Evolutionary conservation across 1,139 yeast species (phyloP).

Genomic region (Pneumocystis carinii): DNA sequence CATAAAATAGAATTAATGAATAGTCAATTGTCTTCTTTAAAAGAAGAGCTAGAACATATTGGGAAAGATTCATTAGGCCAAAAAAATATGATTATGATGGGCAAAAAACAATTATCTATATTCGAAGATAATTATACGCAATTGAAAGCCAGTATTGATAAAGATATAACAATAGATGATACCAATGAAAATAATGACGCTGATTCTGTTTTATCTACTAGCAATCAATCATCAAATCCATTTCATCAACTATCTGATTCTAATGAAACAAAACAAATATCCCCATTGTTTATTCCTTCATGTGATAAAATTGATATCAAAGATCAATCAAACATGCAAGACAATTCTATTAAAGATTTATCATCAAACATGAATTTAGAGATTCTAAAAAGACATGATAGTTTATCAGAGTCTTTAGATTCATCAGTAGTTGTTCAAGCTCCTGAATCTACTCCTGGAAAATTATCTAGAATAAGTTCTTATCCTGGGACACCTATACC

Average conservation of each 20-base stretch:
- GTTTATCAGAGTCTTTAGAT: background rate
- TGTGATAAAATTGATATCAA: background rate
- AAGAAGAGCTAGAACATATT: constrained; percentile 38
- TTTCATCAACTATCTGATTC: background rate
- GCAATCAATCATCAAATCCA: background rate
- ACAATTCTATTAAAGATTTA: background rate
- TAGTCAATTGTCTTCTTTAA: constrained; percentile 48
- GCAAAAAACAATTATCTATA: constrained; percentile 53
- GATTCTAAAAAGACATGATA: background rate
- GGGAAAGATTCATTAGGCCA: constrained; percentile 44
- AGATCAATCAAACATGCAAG: background rate
- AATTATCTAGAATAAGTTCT: background rate
- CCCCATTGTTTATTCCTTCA: background rate
- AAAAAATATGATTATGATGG: constrained; percentile 47
- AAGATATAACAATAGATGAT: constrained; percentile 18
- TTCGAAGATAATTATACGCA: constrained; percentile 36
- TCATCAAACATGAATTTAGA: background rate
- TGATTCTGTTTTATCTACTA: background rate
- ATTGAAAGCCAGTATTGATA: constrained; percentile 29
- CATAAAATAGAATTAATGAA: constrained; percentile 44
- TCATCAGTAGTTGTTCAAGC: background rate
- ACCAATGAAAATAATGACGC: background rate
- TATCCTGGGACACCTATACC: background rate
- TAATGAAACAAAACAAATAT: background rate
- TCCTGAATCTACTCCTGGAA: background rate